phyloP scores from a whole-genome alignment of 495 filamentous ascomycete species.

The Neurospora tetraspora region DNA sequence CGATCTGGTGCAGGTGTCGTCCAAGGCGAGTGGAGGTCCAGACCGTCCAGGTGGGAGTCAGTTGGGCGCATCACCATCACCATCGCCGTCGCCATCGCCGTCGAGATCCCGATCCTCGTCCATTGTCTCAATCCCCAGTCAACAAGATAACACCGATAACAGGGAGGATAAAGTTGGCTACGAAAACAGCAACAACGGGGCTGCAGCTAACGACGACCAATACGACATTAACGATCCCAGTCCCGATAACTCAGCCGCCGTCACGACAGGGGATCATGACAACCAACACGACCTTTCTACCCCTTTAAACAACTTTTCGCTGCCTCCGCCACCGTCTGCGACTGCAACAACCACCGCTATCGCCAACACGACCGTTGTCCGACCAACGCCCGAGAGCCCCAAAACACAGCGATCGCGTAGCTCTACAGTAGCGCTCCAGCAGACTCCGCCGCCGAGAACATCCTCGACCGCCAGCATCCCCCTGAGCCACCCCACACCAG shows the following conservation, averaged over 20 bases:
- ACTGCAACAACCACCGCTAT: neutral
- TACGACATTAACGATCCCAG: neutral
- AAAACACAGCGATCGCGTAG: constrained; percentile 14
- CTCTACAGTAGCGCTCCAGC: constrained; percentile 4
- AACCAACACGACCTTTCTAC: neutral
- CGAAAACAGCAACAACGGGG: neutral
- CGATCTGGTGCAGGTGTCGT: constrained; percentile 12
- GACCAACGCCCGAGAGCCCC: constrained; percentile 12
- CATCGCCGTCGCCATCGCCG: constrained; percentile 10
- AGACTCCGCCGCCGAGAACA: constrained; percentile 45
- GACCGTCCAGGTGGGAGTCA: constrained; percentile 4
- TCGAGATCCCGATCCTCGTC: constrained; percentile 2
- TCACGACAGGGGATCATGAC: neutral
- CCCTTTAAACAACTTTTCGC: neutral
- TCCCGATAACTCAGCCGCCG: neutral
- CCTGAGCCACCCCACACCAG: constrained; percentile 67
- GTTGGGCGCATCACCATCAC: constrained; percentile 1
- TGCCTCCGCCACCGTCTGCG: neutral
- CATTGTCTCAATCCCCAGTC: neutral
- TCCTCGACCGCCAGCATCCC: constrained; percentile 47
- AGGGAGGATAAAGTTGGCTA: neutral
- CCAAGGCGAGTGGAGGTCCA: neutral
- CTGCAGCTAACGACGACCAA: neutral
- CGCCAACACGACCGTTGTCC: constrained; percentile 10
- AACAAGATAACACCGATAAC: neutral